Evolutionary conservation across 2,329 filamentous ascomycete genomes (phyloP).

Genomic region (Verticillium nonalfalfae): DNA sequence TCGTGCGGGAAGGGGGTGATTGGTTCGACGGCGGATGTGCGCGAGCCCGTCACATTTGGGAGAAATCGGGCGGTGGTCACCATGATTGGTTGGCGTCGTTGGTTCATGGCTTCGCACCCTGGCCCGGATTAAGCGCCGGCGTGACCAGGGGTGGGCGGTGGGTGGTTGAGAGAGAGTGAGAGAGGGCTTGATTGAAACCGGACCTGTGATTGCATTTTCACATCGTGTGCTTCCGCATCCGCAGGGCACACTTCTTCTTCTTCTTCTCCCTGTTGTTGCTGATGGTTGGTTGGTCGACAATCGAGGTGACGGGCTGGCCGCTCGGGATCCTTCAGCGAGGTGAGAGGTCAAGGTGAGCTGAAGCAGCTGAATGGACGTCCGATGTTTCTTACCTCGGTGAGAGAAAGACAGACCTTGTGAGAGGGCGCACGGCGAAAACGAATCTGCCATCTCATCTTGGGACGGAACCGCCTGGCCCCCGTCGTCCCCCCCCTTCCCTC

Average conservation of each 20-base stretch:
- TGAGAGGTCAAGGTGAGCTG: not conserved
- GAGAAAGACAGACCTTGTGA: not conserved
- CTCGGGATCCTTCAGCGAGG: not conserved
- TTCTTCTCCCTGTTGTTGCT: too few relatives aligned
- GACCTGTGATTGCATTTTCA: not conserved
- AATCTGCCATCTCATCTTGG: not conserved
- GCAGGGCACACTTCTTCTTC: too few relatives aligned
- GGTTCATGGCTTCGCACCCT: not conserved
- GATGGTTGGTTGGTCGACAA: not conserved
- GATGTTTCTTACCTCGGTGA: not conserved
- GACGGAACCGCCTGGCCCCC: too few relatives aligned
- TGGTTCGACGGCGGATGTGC: not conserved
- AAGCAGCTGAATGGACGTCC: not conserved
- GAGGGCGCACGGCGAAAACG: not conserved
- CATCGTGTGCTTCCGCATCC: too few relatives aligned
- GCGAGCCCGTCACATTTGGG: constrained; percentile 1
- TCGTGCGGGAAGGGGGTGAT: not conserved
- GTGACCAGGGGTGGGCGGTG: not conserved
- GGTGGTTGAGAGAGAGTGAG: not conserved
- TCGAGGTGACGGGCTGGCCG: not conserved
- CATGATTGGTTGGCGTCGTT: constrained; percentile 4
- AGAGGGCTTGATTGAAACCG: too few relatives aligned
- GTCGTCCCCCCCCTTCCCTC: too few relatives aligned
- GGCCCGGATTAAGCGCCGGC: not conserved
- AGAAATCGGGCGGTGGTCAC: not conserved